phyloP scores from a whole-genome alignment of 1,284 basidiomycete species.

The Gymnopus androsaceus region DNA sequence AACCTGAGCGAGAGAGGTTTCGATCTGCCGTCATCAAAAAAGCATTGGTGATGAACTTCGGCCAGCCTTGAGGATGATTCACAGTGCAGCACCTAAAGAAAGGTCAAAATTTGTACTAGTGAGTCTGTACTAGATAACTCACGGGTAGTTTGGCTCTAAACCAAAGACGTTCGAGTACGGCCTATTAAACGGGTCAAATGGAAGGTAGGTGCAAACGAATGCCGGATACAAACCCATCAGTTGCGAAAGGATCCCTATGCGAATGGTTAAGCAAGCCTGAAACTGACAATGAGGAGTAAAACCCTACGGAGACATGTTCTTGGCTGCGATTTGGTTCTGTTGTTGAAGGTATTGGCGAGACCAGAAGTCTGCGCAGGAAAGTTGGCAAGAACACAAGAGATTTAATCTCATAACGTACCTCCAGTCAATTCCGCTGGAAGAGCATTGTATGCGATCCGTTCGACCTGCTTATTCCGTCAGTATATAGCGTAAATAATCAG shows the following conservation, averaged over 20 bases:
- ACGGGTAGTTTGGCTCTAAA: conserved; percentile 51
- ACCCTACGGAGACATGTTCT: conserved; percentile 57
- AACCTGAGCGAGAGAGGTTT: conserved; percentile 51
- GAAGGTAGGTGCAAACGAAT: background rate
- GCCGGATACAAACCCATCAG: conserved; percentile 42
- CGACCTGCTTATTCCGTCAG: conserved; percentile 40
- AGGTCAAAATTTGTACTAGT: background rate
- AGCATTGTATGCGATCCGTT: conserved; percentile 60
- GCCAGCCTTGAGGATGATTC: conserved; percentile 63
- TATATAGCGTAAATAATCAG: background rate
- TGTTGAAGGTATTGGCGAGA: conserved; percentile 61
- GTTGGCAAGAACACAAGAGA: background rate
- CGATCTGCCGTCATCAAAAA: conserved; percentile 54
- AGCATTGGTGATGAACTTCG: conserved; percentile 61
- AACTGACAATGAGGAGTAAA: background rate
- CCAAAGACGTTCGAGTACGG: conserved; percentile 61
- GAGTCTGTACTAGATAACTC: conserved; percentile 15
- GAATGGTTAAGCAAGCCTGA: conserved; percentile 1
- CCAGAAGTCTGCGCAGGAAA: conserved; percentile 50
- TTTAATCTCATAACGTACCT: conserved; percentile 31
- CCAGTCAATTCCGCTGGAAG: conserved; percentile 57
- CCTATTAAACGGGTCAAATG: conserved; percentile 27
- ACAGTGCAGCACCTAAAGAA: conserved; percentile 55
- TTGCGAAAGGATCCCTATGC: conserved; percentile 52
- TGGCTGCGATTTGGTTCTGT: conserved; percentile 59